phyloP scores from a whole-genome alignment of 1,139 yeast species.

The Debaryomycetaceae sp. region DNA sequence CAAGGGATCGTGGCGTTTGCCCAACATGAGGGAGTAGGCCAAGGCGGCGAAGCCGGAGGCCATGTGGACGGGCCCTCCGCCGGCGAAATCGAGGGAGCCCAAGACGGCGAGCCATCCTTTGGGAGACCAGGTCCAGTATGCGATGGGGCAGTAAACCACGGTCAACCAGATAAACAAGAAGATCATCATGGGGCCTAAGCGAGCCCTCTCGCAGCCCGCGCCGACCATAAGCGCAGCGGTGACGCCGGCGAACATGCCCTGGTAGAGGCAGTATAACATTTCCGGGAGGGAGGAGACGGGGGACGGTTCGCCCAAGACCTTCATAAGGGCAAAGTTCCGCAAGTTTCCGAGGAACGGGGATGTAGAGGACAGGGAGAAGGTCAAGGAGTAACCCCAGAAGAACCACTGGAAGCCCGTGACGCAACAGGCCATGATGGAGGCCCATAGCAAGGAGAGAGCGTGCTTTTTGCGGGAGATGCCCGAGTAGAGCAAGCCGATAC shows the following conservation, averaged over 20 bases:
- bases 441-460: conserved; percentile 84
- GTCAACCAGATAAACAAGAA: conserved; percentile 90
- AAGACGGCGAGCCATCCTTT: conserved; percentile 77
- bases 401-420: conserved; percentile 88
- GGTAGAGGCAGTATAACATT: conserved; percentile 78
- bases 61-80: conserved; percentile 97
- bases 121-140: conserved; percentile 95
- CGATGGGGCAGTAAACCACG: conserved; percentile 89
- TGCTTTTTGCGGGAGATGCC: conserved; percentile 90
- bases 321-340: conserved; percentile 66
- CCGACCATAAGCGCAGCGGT: conserved; percentile 93
- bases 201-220: conserved; percentile 97
- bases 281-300: conserved; percentile 68
- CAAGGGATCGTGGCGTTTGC: conserved; percentile 81
- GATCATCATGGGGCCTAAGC: conserved; percentile 92
- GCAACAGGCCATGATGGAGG: conserved; percentile 81
- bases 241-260: conserved; percentile 91
- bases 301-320: conserved; percentile 74
- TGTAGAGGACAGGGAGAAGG: conserved; percentile 60
- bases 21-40: conserved; percentile 82
- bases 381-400: conserved; percentile 91
- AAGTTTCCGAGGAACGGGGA: conserved; percentile 71
- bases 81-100: conserved; percentile 92
- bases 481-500: conserved; percentile 81
- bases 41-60: conserved; percentile 91